Conservation (phyloP, 495 filamentous ascomycete species). For the Neurospora africana region DNA sequence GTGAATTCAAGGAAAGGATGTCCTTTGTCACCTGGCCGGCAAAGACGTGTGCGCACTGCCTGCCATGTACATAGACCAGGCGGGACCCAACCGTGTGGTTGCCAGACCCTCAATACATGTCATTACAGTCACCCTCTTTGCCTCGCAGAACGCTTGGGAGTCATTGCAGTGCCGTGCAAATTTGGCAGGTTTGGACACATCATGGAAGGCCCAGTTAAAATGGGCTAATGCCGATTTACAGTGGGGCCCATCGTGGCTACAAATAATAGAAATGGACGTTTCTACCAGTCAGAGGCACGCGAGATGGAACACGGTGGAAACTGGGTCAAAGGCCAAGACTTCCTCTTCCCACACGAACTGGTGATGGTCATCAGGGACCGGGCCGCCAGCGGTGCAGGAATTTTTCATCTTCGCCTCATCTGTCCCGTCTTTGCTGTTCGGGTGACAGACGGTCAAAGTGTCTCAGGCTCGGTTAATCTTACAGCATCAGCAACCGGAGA, state of each 20-base stretch:
- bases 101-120: not conserved
- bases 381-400: not conserved
- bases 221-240: not conserved
- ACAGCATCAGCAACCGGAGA: not conserved
- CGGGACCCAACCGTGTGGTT: not conserved
- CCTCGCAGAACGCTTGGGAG: not conserved
- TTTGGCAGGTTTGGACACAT: not conserved
- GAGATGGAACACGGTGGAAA: slow-evolving; percentile 5
- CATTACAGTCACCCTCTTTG: not conserved
- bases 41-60: not conserved
- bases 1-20: not conserved
- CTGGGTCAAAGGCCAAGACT: not conserved
- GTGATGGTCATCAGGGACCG: slow-evolving; percentile 1
- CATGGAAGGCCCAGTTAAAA: not conserved
- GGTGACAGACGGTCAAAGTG: not conserved
- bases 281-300: not conserved
- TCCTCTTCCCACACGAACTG: not conserved
- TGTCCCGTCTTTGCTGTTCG: not conserved
- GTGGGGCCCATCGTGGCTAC: not conserved
- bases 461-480: not conserved
- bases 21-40: slow-evolving; percentile 6
- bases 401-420: not conserved
- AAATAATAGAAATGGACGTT: not conserved
- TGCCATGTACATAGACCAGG: not conserved
- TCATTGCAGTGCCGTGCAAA: not conserved